phyloP scores from a whole-genome alignment of 345 rosid species.

The Dimocarpus longan region DNA sequence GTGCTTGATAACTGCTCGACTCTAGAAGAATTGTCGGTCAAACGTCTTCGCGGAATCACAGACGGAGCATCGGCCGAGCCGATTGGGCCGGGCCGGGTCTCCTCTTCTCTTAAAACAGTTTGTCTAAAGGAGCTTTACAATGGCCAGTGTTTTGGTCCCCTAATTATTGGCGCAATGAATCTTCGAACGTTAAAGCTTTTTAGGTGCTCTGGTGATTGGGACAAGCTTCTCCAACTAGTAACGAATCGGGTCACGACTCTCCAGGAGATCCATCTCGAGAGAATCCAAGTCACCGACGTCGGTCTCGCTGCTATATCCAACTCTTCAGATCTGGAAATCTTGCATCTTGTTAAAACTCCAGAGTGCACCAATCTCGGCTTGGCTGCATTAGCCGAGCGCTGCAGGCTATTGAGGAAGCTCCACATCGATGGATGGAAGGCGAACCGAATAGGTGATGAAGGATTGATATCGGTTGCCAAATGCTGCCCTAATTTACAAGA shows the following conservation, averaged over 20 bases:
- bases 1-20: constrained; percentile 69
- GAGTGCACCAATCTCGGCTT: constrained; percentile 70
- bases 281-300: constrained; percentile 63
- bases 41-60: constrained; percentile 73
- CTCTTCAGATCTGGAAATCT: constrained; percentile 62
- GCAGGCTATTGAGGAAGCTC: constrained; percentile 70
- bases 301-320: constrained; percentile 59
- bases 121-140: constrained; percentile 77
- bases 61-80: constrained; percentile 59
- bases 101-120: constrained; percentile 57
- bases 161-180: constrained; percentile 62
- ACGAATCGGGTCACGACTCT: constrained; percentile 44
- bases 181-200: constrained; percentile 69
- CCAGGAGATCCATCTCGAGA: constrained; percentile 74
- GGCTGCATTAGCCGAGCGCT: constrained; percentile 49
- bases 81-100: constrained; percentile 65
- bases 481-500: constrained; percentile 69
- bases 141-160: constrained; percentile 77
- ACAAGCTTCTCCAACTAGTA: constrained; percentile 51
- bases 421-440: constrained; percentile 81
- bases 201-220: constrained; percentile 90
- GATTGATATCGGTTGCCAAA: constrained; percentile 57
- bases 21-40: constrained; percentile 74
- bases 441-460: constrained; percentile 68
- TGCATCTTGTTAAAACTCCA: constrained; percentile 72